Percentiles rank a stretch among this genome's conserved stretches.
These are phyloP conservation scores for Dryadomyces quercus-mongolicae DNA, from an alignment of 2,329 filamentous ascomycete genomes.

Conservation along the genomic window DNA sequence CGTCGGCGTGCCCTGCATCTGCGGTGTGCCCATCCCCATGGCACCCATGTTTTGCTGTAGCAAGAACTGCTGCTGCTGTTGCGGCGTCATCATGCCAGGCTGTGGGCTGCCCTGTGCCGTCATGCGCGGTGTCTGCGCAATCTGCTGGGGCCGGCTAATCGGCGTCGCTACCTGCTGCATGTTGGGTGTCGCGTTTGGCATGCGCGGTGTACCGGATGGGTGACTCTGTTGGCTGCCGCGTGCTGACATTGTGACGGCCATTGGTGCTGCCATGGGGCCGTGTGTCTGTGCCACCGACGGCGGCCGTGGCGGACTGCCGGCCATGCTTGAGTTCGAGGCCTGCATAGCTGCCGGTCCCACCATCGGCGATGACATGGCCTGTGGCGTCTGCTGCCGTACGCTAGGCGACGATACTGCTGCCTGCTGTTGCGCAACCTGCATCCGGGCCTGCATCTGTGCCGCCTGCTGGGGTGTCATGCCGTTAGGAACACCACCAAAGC, in stretches of 20 bases:
- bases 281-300: slow-evolving; percentile 53
- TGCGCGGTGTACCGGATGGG: slow-evolving; percentile 48
- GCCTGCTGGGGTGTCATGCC: slow-evolving; percentile 22
- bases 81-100: slow-evolving; percentile 39
- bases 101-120: slow-evolving; percentile 41
- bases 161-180: slow-evolving; percentile 40
- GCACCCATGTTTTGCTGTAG: slow-evolving; percentile 27
- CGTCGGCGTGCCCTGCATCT: slow-evolving; percentile 17
- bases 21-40: slow-evolving; percentile 26
- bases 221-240: slow-evolving; percentile 57
- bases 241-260: slow-evolving; percentile 50
- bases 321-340: slow-evolving; percentile 54
- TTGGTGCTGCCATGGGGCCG: slow-evolving; percentile 42
- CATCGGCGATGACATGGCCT: slow-evolving; percentile 54
- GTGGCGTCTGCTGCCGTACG: slow-evolving; percentile 49
- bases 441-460: slow-evolving; percentile 32
- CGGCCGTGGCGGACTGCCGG: slow-evolving; percentile 53
- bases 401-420: slow-evolving; percentile 56
- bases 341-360: slow-evolving; percentile 52
- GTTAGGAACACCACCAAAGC: slow-evolving; percentile 23
- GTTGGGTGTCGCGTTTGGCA: slow-evolving; percentile 49
- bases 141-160: slow-evolving; percentile 33
- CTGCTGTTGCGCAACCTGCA: slow-evolving; percentile 44
- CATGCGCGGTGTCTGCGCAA: slow-evolving; percentile 44
- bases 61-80: slow-evolving; percentile 41